Conservation (phyloP, 805 yeast genomes). For the Yamadazyma nakazawae region DNA sequence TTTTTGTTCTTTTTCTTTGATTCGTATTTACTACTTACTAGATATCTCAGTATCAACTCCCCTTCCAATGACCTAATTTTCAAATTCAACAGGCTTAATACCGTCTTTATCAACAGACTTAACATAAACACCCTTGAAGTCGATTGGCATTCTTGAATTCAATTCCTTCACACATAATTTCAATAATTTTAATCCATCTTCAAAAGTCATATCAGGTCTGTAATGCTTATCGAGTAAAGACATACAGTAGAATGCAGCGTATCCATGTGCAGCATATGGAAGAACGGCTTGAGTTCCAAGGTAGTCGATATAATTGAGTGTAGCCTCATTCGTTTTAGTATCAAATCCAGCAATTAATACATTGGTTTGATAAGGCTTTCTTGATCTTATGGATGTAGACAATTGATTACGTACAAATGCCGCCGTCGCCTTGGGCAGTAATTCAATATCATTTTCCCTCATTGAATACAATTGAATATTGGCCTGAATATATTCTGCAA, state of each 20-base stretch:
- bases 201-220: slow-evolving; percentile 66
- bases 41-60: background rate
- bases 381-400: slow-evolving; percentile 83
- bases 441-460: slow-evolving; percentile 73
- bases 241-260: slow-evolving; percentile 93
- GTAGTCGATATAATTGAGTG: slow-evolving; percentile 87
- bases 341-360: slow-evolving; percentile 86
- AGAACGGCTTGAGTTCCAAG: slow-evolving; percentile 86
- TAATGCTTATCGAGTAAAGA: slow-evolving; percentile 90
- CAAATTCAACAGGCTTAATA: slow-evolving; percentile 5
- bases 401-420: slow-evolving; percentile 84
- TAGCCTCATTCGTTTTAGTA: slow-evolving; percentile 52
- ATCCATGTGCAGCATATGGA: slow-evolving; percentile 98
- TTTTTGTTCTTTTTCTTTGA: background rate
- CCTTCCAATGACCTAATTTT: background rate
- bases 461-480: slow-evolving; percentile 84
- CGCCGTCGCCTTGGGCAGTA: slow-evolving; percentile 83
- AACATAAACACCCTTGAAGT: slow-evolving; percentile 81
- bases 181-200: slow-evolving; percentile 76
- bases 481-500: slow-evolving; percentile 92
- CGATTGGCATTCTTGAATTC: slow-evolving; percentile 83
- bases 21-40: background rate
- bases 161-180: slow-evolving; percentile 75
- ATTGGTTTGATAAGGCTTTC: slow-evolving; percentile 91
- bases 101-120: slow-evolving; percentile 67